phyloP scores from a whole-genome alignment of 495 filamentous ascomycete species.

The Penicillium canescens region DNA sequence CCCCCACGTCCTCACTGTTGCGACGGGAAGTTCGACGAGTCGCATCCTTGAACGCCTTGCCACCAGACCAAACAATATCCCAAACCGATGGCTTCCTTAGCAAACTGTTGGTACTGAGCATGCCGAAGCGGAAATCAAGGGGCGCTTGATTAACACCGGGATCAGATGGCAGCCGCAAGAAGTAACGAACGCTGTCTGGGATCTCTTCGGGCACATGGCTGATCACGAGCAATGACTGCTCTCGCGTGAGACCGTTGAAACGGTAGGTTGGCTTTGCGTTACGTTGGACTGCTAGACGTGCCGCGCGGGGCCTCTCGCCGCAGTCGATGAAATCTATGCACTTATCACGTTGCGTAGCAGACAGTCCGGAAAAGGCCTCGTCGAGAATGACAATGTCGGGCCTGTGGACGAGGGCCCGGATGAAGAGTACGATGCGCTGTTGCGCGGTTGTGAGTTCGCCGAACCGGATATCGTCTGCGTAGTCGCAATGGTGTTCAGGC shows the following conservation, averaged over 20 bases:
- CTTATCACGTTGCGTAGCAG: slow-evolving; percentile 76
- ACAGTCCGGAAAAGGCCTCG: slow-evolving; percentile 91
- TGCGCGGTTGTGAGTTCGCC: slow-evolving; percentile 73
- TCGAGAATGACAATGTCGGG: slow-evolving; percentile 91
- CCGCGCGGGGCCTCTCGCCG: slow-evolving; percentile 41
- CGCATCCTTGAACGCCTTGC: slow-evolving; percentile 14
- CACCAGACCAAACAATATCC: slow-evolving; percentile 31
- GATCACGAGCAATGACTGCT: slow-evolving; percentile 81
- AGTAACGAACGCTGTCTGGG: slow-evolving; percentile 73
- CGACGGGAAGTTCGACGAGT: slow-evolving; percentile 1
- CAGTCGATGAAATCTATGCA: slow-evolving; percentile 74
- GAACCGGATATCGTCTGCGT: slow-evolving; percentile 71
- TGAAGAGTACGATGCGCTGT: slow-evolving; percentile 81
- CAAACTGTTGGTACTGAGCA: slow-evolving; percentile 18
- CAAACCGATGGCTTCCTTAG: slow-evolving; percentile 26
- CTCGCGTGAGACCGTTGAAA: slow-evolving; percentile 47
- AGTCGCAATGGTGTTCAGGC: slow-evolving; percentile 43
- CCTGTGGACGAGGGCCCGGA: slow-evolving; percentile 77
- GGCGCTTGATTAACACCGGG: slow-evolving; percentile 41
- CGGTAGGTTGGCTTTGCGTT: slow-evolving; percentile 1
- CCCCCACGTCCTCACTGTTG: not conserved
- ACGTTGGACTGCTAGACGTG: not conserved
- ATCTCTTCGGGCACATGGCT: slow-evolving; percentile 91
- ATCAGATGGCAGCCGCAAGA: slow-evolving; percentile 69
- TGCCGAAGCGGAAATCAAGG: slow-evolving; percentile 39